phyloP scores from a whole-genome alignment of 2,329 filamentous ascomycete species.

The Elsinoe necatrix region DNA sequence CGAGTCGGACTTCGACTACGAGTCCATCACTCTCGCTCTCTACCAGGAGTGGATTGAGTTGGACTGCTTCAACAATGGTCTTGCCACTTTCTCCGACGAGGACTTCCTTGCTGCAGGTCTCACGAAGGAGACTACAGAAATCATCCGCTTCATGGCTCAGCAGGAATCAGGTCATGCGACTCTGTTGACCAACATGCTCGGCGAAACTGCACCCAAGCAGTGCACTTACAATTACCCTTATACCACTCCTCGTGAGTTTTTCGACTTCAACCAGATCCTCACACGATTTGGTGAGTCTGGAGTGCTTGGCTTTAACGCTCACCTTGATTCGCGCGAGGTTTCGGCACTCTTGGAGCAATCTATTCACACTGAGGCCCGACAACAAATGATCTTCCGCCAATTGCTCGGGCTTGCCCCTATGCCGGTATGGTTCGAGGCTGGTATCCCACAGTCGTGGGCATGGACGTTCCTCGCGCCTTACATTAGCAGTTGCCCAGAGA shows the following conservation, averaged over 20 bases:
- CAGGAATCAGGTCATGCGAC: constrained; percentile 74
- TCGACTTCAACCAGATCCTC: constrained; percentile 81
- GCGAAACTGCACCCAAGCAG: constrained; percentile 58
- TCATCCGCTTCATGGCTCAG: constrained; percentile 68
- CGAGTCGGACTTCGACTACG: constrained; percentile 73
- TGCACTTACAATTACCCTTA: constrained; percentile 79
- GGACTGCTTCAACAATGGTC: constrained; percentile 70
- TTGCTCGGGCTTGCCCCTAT: constrained; percentile 74
- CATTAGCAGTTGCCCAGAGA: constrained; percentile 64
- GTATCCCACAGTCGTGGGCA: constrained; percentile 74
- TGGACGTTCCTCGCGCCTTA: constrained; percentile 77
- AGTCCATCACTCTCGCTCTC: constrained; percentile 63
- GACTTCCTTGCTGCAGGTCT: constrained; percentile 64
- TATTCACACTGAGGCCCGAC: constrained; percentile 71
- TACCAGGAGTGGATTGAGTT: constrained; percentile 82
- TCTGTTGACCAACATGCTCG: constrained; percentile 68
- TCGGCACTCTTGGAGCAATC: constrained; percentile 65
- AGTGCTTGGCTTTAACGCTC: constrained; percentile 71
- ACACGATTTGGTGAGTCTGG: constrained; percentile 72
- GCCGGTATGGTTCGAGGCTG: constrained; percentile 73
- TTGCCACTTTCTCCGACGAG: constrained; percentile 57
- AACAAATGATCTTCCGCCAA: constrained; percentile 81
- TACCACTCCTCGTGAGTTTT: constrained; percentile 62
- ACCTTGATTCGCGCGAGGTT: constrained; percentile 67
- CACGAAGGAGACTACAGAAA: constrained; percentile 56